These are phyloP conservation scores for Globisporangium alternatum DNA, from an alignment of 352 stramenopile species.

Conservation along the genomic window DNA sequence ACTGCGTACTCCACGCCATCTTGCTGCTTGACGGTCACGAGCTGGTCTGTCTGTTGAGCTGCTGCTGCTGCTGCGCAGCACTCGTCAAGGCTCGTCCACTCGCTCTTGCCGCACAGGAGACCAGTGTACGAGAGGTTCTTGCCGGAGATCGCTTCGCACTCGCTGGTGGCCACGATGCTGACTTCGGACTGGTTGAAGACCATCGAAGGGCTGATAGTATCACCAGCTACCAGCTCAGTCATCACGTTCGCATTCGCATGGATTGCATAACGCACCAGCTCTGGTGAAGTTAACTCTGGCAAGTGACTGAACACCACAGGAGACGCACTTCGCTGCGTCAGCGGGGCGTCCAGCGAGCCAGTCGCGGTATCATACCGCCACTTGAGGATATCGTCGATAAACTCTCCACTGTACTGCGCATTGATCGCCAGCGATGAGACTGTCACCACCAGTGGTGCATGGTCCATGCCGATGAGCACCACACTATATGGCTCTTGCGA, in stretches of 20 bases:
- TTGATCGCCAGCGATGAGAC: not conserved
- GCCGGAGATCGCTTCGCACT: not conserved
- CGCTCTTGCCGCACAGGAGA: not conserved
- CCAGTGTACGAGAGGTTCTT: not conserved
- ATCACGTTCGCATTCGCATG: not conserved
- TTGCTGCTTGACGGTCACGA: slow-evolving; percentile 3
- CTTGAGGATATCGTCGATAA: not conserved
- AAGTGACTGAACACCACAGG: not conserved
- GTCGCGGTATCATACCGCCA: not conserved
- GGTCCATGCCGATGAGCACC: not conserved
- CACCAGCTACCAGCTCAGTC: not conserved
- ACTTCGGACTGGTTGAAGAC: not conserved
- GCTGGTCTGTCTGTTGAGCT: not conserved
- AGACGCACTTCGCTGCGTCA: not conserved
- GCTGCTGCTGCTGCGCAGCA: not conserved
- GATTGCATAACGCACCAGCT: not conserved
- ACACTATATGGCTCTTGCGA: not conserved
- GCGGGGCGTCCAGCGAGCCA: not conserved
- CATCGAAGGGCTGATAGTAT: not conserved
- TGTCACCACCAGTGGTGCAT: not conserved
- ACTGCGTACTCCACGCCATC: not conserved
- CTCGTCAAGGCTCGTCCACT: not conserved
- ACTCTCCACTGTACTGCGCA: not conserved
- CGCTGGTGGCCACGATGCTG: not conserved
- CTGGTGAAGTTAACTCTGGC: not conserved